Evolutionary conservation across 345 rosid species (phyloP).

Genomic region (Lepidium aucheri): DNA sequence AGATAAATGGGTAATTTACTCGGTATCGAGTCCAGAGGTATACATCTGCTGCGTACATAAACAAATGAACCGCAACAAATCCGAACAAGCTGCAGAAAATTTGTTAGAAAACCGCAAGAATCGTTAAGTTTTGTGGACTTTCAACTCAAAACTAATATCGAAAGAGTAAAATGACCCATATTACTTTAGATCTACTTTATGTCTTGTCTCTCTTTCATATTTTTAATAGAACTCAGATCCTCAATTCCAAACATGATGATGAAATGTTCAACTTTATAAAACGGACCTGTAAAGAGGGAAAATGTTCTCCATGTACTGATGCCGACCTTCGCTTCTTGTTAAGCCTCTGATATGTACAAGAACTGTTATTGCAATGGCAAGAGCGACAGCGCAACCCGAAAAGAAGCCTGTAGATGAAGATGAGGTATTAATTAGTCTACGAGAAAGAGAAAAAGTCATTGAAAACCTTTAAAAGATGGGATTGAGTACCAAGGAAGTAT

Average conservation of each 20-base stretch:
- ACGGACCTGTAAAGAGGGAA: conserved; percentile 69
- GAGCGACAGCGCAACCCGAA: conserved; percentile 59
- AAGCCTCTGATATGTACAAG: conserved; percentile 46
- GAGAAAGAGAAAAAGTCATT: neutral
- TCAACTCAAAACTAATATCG: neutral
- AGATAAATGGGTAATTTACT: conserved; percentile 63
- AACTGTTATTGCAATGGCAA: conserved; percentile 40
- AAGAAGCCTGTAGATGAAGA: conserved; percentile 43
- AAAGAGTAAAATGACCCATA: neutral
- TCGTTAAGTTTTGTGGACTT: neutral
- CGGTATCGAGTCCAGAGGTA: conserved; percentile 63
- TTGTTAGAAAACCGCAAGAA: neutral
- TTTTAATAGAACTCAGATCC: neutral
- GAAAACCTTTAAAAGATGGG: neutral
- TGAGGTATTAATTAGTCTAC: conserved; percentile 1
- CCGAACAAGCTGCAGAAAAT: conserved; percentile 55
- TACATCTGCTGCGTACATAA: conserved; percentile 52
- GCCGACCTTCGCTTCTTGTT: conserved; percentile 35
- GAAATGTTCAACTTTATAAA: neutral
- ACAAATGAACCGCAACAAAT: conserved; percentile 58
- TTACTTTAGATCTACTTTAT: no score
- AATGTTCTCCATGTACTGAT: conserved; percentile 58
- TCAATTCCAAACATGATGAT: neutral
- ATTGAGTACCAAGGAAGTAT: conserved; percentile 48
- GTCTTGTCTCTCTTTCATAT: no score